Base-by-base conservation (phyloP, 2,329 filamentous ascomycete species). In the Aspergillus glaucus region DNA sequence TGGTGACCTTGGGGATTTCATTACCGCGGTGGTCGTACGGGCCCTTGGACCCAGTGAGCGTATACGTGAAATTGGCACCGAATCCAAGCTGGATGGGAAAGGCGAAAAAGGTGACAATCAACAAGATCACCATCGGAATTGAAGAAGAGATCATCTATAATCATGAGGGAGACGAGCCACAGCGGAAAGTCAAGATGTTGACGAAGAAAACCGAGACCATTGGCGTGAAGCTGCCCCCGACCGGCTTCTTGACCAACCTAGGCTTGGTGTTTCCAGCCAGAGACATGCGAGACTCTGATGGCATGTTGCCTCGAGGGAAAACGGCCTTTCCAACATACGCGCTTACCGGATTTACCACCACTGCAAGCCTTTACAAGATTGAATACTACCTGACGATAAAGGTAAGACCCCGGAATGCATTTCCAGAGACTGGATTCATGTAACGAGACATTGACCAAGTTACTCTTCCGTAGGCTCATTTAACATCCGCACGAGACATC, bases 91-190 rank as follows among this genome's bases (percentile, higher is more conserved):
- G 88, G 88, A 75, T 93, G 68, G 83, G 75, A 64, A 97, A 96
- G 69, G 91, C 92, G 43, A 88, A 85, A 66, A 88, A 88, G 64
- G 91, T 97, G 46, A 92, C 88, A 40, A 94, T 98, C 62, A 86
- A 91, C 63, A 93, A 93, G 63, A 93, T 98, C 58, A 95, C 90
- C 1, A 84, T 97, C 39, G 83, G 84, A 10, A 94, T 98, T 59
- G 93, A 97, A 64, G 93, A 98, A 70, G 92, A 97, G 66, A 95
- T 97, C 50, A 94, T 93, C n/a, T 98, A 88, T 72, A 97, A 98
- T 57, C 93, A 93, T 26, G 92, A 97, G 70, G 93, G 93, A 44
- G 93, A 97, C 63, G 93, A 97, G 65, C 90, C 91, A 24, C 87
- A 87, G 28, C 88, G 88, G 56, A 96, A 95, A 69, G 76, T 89